Evolutionary conservation across 306 rosid species (phyloP).

Genomic region (Begonia loranthoides): DNA sequence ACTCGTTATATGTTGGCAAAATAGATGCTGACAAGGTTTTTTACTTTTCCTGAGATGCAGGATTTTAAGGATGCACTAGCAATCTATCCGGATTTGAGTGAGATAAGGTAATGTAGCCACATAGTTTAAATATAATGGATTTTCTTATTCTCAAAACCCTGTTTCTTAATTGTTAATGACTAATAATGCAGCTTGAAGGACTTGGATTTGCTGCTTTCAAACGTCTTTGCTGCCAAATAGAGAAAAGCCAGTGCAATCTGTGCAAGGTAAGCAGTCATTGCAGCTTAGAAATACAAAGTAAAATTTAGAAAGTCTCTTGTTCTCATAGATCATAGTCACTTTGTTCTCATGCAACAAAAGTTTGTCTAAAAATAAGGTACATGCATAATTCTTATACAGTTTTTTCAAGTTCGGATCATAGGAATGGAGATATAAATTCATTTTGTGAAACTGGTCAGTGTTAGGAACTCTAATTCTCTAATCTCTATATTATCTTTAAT

Average conservation of each 20-base stretch:
- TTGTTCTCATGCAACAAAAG: no score
- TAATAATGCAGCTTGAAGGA: constrained; percentile 53
- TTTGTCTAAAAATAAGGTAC: no score
- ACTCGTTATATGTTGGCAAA: neutral
- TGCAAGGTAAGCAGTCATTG: no score
- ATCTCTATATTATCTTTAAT: no score
- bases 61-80: constrained; percentile 77
- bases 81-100: constrained; percentile 70
- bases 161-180: neutral
- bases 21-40: neutral
- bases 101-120: constrained; percentile 37
- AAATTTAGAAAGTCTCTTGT: no score
- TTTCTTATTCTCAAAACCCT: neutral
- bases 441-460: no score
- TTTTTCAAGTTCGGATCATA: no score
- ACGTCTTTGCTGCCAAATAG: constrained; percentile 45
- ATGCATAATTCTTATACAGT: no score
- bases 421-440: no score
- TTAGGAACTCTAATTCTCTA: no score
- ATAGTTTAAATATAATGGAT: neutral
- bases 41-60: constrained; percentile 12
- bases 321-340: no score
- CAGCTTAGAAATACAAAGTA: no score
- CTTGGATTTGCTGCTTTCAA: constrained; percentile 53
- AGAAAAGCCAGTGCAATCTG: neutral